Percentiles rank a stretch among this genome's conserved stretches.
Evolutionary conservation across 2,329 filamentous ascomycete genomes (phyloP).

Genomic region (Ilyonectria destructans): DNA sequence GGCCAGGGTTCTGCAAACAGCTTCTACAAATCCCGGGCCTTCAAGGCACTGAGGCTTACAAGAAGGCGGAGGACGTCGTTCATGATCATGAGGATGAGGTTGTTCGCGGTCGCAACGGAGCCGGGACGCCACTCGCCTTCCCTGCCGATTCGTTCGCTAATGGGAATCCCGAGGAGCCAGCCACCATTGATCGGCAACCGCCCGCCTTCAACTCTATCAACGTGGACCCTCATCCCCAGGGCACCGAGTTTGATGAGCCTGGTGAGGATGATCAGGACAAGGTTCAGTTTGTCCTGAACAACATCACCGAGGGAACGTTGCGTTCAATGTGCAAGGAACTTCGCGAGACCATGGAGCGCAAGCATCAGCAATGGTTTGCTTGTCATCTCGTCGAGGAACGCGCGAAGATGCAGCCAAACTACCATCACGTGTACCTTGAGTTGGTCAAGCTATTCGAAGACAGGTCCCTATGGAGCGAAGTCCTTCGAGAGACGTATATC

Average conservation of each 20-base stretch:
- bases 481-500: constrained; percentile 93
- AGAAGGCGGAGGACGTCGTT: constrained; percentile 86
- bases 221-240: constrained; percentile 78
- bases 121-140: constrained; percentile 56
- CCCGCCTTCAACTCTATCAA: constrained; percentile 86
- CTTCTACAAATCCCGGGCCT: constrained; percentile 87
- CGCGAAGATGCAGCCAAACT: constrained; percentile 97
- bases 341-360: constrained; percentile 82
- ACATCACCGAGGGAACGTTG: constrained; percentile 92
- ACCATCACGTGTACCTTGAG: constrained; percentile 93
- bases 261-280: constrained; percentile 90
- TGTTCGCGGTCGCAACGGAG: constrained; percentile 70
- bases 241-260: constrained; percentile 84
- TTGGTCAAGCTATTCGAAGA: constrained; percentile 88
- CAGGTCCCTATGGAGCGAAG: constrained; percentile 85
- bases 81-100: constrained; percentile 77
- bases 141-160: constrained; percentile 74
- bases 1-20: constrained; percentile 94
- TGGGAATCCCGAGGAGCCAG: constrained; percentile 77
- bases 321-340: constrained; percentile 88
- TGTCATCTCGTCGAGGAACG: constrained; percentile 95
- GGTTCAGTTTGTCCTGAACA: constrained; percentile 96
- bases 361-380: constrained; percentile 97
- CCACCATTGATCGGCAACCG: constrained; percentile 71
- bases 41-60: constrained; percentile 87